These are phyloP conservation scores for Rhodofomes roseus DNA, from an alignment of 1,284 basidiomycete genomes.

Conservation along the genomic window DNA sequence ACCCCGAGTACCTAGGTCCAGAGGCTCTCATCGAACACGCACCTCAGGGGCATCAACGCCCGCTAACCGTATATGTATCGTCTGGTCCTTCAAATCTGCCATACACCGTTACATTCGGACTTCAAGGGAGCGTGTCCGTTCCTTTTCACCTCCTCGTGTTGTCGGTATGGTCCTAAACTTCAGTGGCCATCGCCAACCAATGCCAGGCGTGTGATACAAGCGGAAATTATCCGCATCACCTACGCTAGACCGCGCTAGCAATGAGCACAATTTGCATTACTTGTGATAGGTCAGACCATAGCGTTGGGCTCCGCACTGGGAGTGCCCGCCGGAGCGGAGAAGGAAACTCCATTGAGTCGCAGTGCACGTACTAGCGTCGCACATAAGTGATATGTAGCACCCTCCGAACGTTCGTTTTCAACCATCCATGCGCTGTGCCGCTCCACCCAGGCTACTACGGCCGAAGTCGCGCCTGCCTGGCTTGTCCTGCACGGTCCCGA, in stretches of 20 bases:
- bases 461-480: too few relatives aligned
- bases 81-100: conserved; percentile 70
- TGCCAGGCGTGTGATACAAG: conserved; percentile 79
- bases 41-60: conserved; percentile 92
- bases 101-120: background rate
- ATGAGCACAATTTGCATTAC: background rate
- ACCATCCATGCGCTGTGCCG: too few relatives aligned
- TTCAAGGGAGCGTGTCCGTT: background rate
- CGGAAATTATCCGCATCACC: conserved; percentile 81
- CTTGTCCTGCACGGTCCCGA: too few relatives aligned
- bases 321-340: too few relatives aligned
- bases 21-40: conserved; percentile 4
- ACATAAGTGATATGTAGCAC: too few relatives aligned
- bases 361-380: too few relatives aligned
- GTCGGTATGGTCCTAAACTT: conserved; percentile 65
- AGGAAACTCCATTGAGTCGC: too few relatives aligned
- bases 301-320: too few relatives aligned
- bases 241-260: conserved; percentile 49
- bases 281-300: too few relatives aligned
- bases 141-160: conserved; percentile 49
- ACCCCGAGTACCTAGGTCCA: background rate
- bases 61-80: conserved; percentile 80
- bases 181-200: conserved; percentile 71
- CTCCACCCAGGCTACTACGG: too few relatives aligned
- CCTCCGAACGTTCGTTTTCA: too few relatives aligned